Evolutionary conservation across 371 early-diverging fungal genomes (phyloP).

Genomic region (Mucor ambiguus): DNA sequence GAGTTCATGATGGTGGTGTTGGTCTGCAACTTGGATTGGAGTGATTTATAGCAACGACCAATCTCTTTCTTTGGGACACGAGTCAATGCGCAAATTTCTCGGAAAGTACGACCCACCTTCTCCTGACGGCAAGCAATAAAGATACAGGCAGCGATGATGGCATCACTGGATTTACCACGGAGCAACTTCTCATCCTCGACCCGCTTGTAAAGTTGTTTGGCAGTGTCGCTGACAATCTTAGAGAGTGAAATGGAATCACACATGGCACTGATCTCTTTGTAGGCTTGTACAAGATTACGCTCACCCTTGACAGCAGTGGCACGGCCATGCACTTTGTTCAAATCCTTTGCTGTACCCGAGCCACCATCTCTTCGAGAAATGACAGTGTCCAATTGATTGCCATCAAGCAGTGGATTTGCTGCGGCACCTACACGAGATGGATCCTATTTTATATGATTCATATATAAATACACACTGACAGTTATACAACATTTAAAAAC

Average conservation of each 20-base stretch:
- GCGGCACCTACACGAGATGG: constrained; percentile 99
- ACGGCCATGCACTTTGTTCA: constrained; percentile 78
- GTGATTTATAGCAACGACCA: constrained; percentile 83
- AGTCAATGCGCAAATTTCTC: constrained; percentile 96
- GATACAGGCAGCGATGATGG: constrained; percentile 96
- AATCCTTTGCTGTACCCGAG: constrained; percentile 69
- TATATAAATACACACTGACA: constrained; percentile 3
- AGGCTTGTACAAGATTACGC: constrained; percentile 85
- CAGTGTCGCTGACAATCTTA: constrained; percentile 87
- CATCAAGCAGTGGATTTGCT: constrained; percentile 86
- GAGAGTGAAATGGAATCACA: constrained; percentile 90
- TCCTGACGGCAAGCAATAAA: constrained; percentile 97
- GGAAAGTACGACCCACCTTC: constrained; percentile 94
- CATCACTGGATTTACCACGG: constrained; percentile 89
- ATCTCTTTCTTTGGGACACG: constrained; percentile 93
- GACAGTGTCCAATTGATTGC: constrained; percentile 89
- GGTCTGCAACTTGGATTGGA: constrained; percentile 70
- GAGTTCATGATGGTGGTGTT: constrained; percentile 71
- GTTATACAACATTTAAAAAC: constrained; percentile 35
- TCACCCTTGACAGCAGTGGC: constrained; percentile 79
- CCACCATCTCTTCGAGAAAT: constrained; percentile 87
- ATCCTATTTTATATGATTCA: constrained; percentile 57
- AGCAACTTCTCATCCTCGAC: constrained; percentile 88
- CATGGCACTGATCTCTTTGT: constrained; percentile 92
- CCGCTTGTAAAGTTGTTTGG: constrained; percentile 95